A percentile compares a stretch with the other conserved stretches of the same genome.
phyloP scores from a whole-genome alignment of 352 stramenopile species.

The Plasmopara muralis region DNA sequence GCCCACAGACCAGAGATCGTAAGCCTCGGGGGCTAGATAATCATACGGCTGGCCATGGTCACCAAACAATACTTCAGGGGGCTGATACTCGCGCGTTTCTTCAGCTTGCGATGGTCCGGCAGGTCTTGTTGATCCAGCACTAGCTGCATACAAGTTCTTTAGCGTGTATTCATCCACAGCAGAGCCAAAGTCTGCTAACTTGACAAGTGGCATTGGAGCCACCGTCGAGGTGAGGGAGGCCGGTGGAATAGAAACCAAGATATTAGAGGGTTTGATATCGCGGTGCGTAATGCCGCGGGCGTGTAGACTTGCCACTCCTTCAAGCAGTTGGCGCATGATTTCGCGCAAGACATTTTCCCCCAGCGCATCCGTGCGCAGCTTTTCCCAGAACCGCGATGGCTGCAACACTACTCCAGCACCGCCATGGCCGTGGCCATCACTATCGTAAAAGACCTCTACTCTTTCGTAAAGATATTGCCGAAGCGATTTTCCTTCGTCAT shows the following conservation, averaged over 20 bases:
- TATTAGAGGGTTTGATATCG: constrained; percentile 78
- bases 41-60: constrained; percentile 55
- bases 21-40: constrained; percentile 50
- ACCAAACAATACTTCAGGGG: constrained; percentile 87
- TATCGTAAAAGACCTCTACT: constrained; percentile 28
- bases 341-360: constrained; percentile 80
- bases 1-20: constrained; percentile 91
- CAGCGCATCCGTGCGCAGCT: constrained; percentile 41
- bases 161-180: constrained; percentile 76
- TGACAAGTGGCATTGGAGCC: constrained; percentile 41
- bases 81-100: constrained; percentile 93
- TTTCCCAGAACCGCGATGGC: constrained; percentile 73
- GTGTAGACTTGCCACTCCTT: constrained; percentile 87
- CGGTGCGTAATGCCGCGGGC: constrained; percentile 88
- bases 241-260: constrained; percentile 43
- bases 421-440: constrained; percentile 9
- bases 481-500: constrained; percentile 84
- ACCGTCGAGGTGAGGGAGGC: constrained; percentile 7
- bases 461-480: constrained; percentile 83
- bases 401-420: constrained; percentile 51
- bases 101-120: constrained; percentile 83
- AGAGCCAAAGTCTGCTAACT: constrained; percentile 85
- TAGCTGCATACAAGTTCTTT: constrained; percentile 56
- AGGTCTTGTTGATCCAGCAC: constrained; percentile 31
- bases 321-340: constrained; percentile 91